These are phyloP conservation scores for Dendryphion nanum DNA, from an alignment of 2,329 filamentous ascomycete genomes.

Conservation along the genomic window DNA sequence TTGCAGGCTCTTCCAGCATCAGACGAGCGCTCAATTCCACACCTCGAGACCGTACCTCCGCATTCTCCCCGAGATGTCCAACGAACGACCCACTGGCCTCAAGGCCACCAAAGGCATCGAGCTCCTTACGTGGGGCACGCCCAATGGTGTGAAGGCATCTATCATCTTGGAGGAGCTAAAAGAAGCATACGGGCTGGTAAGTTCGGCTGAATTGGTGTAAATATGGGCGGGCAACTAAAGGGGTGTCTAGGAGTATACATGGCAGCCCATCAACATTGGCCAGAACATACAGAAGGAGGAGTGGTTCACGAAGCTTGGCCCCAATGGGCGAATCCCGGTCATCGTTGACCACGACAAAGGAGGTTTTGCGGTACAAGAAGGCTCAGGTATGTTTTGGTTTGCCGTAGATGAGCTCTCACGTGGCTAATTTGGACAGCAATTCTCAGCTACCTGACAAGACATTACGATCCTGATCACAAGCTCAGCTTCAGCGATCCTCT, in stretches of 20 bases:
- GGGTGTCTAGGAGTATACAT: conserved; percentile 49
- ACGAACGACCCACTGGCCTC: conserved; percentile 39
- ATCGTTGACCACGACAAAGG: conserved; percentile 61
- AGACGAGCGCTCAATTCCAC: background rate
- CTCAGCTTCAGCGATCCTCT: conserved; percentile 41
- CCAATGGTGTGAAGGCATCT: conserved; percentile 50
- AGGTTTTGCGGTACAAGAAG: conserved; percentile 48
- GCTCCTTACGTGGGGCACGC: conserved; percentile 54
- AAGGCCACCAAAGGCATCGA: conserved; percentile 61
- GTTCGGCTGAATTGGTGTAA: background rate
- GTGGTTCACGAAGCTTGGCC: conserved; percentile 58
- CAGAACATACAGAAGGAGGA: conserved; percentile 62
- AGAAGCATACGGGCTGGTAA: conserved; percentile 53
- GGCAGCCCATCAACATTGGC: conserved; percentile 52
- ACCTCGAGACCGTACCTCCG: background rate
- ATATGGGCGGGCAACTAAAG: background rate
- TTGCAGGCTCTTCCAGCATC: background rate
- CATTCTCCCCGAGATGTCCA: background rate
- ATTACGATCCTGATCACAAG: conserved; percentile 39
- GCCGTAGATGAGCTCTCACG: no score
- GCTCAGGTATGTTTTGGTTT: conserved; percentile 11
- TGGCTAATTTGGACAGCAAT: conserved; percentile 17
- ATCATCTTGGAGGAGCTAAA: conserved; percentile 62
- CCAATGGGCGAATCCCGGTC: conserved; percentile 62
- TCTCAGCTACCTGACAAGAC: conserved; percentile 36